These are phyloP conservation scores for Colletotrichum lupini DNA, from an alignment of 2,329 filamentous ascomycete genomes.

Conservation along the genomic window DNA sequence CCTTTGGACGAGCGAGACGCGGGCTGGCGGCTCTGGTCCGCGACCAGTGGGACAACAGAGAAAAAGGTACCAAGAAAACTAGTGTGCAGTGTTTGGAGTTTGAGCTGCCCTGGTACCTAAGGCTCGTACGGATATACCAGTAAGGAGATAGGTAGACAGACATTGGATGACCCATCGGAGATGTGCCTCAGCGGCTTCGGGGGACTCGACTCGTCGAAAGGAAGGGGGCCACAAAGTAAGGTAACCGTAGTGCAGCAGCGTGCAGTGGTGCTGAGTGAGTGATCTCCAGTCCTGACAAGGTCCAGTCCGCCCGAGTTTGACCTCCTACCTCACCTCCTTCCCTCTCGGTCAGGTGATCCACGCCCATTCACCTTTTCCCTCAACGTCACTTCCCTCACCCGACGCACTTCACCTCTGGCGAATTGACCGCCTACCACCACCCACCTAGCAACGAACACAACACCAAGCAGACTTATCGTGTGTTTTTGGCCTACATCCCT, in stretches of 20 bases:
- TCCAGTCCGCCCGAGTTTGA: conserved; percentile 19
- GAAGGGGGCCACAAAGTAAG: conserved; percentile 11
- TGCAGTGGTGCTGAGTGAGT: conserved; percentile 17
- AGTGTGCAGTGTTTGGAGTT: neutral
- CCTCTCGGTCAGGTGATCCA: conserved; percentile 30
- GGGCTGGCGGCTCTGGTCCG: conserved; percentile 4
- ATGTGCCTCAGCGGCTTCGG: conserved; percentile 9
- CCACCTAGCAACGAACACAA: neutral
- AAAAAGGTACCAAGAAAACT: conserved; percentile 14
- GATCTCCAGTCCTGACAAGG: conserved; percentile 12
- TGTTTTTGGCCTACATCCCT: neutral
- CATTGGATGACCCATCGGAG: neutral
- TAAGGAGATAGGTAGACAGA: neutral
- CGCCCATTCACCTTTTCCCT: conserved; percentile 31
- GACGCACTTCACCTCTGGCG: neutral
- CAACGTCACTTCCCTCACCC: conserved; percentile 30
- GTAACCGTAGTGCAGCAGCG: neutral
- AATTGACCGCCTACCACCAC: conserved; percentile 9
- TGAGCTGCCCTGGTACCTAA: neutral
- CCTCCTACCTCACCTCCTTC: conserved; percentile 10
- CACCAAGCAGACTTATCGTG: neutral
- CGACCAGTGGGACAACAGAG: conserved; percentile 8
- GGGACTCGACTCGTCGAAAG: conserved; percentile 5
- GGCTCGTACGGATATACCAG: no score
- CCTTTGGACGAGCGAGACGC: neutral